A percentile compares a stretch with the other conserved stretches of the same genome.
Evolutionary conservation across 2,329 filamentous ascomycete species (phyloP).

Genomic region (Botrytis fabae): DNA sequence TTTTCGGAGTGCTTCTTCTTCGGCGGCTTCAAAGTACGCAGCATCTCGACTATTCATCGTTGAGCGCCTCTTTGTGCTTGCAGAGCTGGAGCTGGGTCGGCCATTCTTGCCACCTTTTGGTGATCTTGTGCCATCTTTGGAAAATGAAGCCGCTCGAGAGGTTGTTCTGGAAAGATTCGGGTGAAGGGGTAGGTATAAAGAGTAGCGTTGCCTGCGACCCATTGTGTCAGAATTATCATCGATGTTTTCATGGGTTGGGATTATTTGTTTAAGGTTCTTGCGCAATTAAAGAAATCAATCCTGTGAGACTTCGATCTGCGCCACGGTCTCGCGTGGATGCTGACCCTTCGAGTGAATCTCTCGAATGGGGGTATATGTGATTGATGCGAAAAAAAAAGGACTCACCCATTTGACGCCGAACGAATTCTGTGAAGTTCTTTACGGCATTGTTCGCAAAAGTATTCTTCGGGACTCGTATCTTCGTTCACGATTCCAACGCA

Average conservation of each 20-base stretch:
- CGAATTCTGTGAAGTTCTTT: slow-evolving; percentile 88
- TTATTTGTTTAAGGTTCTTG: slow-evolving; percentile 21
- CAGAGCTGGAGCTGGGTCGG: slow-evolving; percentile 47
- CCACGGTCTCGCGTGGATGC: slow-evolving; percentile 39
- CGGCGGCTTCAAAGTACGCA: slow-evolving; percentile 69
- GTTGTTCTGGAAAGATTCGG: slow-evolving; percentile 53
- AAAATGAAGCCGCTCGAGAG: slow-evolving; percentile 64
- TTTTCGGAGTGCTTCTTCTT: slow-evolving; percentile 83
- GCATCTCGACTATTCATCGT: slow-evolving; percentile 98
- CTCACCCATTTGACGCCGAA: slow-evolving; percentile 82
- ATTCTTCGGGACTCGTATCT: slow-evolving; percentile 89
- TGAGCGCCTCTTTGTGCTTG: slow-evolving; percentile 71
- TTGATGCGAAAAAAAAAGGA: slow-evolving; percentile 22
- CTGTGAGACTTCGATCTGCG: slow-evolving; percentile 40
- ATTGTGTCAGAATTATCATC: slow-evolving; percentile 44
- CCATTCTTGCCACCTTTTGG: slow-evolving; percentile 58
- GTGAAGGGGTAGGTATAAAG: slow-evolving; percentile 63
- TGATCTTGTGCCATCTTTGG: slow-evolving; percentile 60
- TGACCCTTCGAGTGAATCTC: slow-evolving; percentile 31
- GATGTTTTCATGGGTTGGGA: slow-evolving; percentile 21
- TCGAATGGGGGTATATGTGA: slow-evolving; percentile 25
- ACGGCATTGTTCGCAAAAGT: slow-evolving; percentile 94
- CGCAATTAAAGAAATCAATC: slow-evolving; percentile 36
- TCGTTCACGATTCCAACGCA: slow-evolving; percentile 97
- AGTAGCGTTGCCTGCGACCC: slow-evolving; percentile 60